Base-by-base conservation (phyloP, 2,329 filamentous ascomycete species). In the Acarospora socialis region DNA sequence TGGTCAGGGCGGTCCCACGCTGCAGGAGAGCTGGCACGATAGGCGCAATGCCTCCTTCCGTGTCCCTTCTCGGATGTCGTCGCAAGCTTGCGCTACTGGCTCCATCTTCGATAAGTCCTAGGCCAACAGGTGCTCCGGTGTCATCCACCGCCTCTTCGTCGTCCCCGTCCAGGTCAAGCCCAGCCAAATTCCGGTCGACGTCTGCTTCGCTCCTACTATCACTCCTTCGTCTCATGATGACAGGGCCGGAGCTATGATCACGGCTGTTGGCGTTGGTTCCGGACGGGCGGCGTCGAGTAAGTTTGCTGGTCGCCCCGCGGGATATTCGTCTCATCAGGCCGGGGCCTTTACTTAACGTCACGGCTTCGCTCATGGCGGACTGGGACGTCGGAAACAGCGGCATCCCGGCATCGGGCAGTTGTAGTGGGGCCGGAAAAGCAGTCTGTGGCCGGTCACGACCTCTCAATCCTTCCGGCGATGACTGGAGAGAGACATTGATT, bases 241-340 rank as follows among this genome's bases (percentile, higher is more conserved):
- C 79, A 2, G 90, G 90, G 0, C 90, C 90, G 16, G 84, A 77
- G 50, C 86, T 94, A 39, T 81, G 77, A 49, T 94, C 84, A 24
- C 86, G 75, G 51, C 78, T 82, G 38, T 76, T 73, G 13, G 79
- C 71, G 26, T 79, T 70, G 1, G 77, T 77, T 3, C 81, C 84
- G 10, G 82, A 92, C 39, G 79, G 77, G 39, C 86, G 70, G 40
- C 84, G 73, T 38, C 77, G 68, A 22, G 51, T 74, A 52, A 64
- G 77, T 57, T 67, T 76, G 54, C 72, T 77, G 28, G 73, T 73
- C 4, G 84, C 82, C 39, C 78, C 75, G 45, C 80, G 81, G 19
- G 90, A 95, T 14, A 94, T 62, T 40, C 86, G 73, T 40, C 90
- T 75, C 43, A 95, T 92, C 35, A 95, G 57, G 30, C 68, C 68